phyloP scores from a whole-genome alignment of 2,329 filamentous ascomycete species.

The Incumbomyces delicatus region DNA sequence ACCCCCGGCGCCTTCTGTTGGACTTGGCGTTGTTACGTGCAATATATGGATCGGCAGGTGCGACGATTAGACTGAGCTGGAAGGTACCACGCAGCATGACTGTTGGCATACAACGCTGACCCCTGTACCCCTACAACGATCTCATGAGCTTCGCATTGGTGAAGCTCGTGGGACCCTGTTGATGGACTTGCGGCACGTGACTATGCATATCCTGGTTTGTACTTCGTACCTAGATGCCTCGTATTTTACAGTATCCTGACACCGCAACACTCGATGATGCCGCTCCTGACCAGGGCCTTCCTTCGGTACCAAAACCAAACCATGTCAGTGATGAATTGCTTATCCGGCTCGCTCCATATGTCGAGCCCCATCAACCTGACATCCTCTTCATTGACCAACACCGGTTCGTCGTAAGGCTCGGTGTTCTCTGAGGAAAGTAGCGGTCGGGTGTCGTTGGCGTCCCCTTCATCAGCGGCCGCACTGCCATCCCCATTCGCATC shows the following conservation, averaged over 20 bases:
- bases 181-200: too few relatives aligned
- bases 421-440: slow-evolving; percentile 21
- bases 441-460: slow-evolving; percentile 16
- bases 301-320: slow-evolving; percentile 38
- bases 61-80: too few relatives aligned
- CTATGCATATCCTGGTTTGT: too few relatives aligned
- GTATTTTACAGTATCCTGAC: slow-evolving; percentile 17
- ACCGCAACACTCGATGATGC: slow-evolving; percentile 38
- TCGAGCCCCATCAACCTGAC: slow-evolving; percentile 41
- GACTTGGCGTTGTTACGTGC: too few relatives aligned
- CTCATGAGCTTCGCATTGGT: too few relatives aligned
- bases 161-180: too few relatives aligned
- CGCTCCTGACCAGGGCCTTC: slow-evolving; percentile 33
- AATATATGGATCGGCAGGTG: too few relatives aligned
- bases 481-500: slow-evolving; percentile 17
- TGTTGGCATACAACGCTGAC: too few relatives aligned
- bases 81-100: too few relatives aligned
- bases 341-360: slow-evolving; percentile 38
- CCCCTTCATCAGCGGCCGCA: slow-evolving; percentile 13
- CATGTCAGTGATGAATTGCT: slow-evolving; percentile 36
- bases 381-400: slow-evolving; percentile 34
- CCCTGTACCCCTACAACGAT: too few relatives aligned
- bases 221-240: too few relatives aligned
- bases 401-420: slow-evolving; percentile 17
- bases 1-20: too few relatives aligned